A percentile compares a stretch with the other conserved stretches of the same genome.
Conservation (phyloP, 2,329 filamentous ascomycete species). For the Aspergillus sp. region DNA sequence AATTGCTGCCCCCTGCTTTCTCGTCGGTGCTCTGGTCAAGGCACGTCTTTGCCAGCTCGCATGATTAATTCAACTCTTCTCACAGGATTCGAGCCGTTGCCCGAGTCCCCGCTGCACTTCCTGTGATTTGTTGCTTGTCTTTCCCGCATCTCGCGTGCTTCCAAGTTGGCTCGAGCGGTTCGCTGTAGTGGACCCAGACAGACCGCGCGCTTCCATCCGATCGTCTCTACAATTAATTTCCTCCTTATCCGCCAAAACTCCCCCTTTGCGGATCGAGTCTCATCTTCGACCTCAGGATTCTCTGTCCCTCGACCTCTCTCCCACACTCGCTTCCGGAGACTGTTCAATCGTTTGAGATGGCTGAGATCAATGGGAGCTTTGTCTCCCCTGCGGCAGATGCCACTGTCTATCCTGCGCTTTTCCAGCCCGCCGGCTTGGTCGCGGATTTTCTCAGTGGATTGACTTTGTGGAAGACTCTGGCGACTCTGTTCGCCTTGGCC, state of each 20-base stretch:
- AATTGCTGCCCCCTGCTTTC: not conserved
- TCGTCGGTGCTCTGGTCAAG: no score
- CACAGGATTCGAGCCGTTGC: not conserved
- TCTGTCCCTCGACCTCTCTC: conserved; percentile 10
- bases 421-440: conserved; percentile 46
- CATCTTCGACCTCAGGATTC: conserved; percentile 5
- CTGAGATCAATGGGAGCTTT: conserved; percentile 64
- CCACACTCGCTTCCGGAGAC: conserved; percentile 16
- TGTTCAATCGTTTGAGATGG: conserved; percentile 30
- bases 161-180: not conserved
- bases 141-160: conserved; percentile 1
- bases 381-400: conserved; percentile 67
- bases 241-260: conserved; percentile 2
- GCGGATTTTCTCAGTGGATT: conserved; percentile 59
- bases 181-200: not conserved
- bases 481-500: conserved; percentile 69
- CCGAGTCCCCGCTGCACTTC: not conserved
- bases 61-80: conserved; percentile 2
- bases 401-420: conserved; percentile 57
- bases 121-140: not conserved
- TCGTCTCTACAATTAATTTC: not conserved
- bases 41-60: not conserved
- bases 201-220: not conserved
- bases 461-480: conserved; percentile 64
- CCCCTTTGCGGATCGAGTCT: conserved; percentile 5